Percentiles rank a stretch among this genome's conserved stretches.
Evolutionary conservation across 306 rosid genomes (phyloP).

Genomic region (Vicia faba): DNA sequence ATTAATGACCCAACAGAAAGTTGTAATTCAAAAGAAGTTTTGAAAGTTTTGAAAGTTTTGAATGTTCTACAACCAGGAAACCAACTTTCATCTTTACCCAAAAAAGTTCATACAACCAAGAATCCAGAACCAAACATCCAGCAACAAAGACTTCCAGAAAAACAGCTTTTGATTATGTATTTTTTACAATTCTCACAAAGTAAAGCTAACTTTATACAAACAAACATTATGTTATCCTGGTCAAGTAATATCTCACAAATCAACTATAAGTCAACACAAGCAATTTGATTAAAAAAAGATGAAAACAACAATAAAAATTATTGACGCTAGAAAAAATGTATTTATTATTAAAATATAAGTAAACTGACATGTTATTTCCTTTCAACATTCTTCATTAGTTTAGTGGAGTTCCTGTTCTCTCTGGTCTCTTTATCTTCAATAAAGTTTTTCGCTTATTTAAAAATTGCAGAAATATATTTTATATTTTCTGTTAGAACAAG

Average conservation of each 20-base stretch:
- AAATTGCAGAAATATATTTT: no score
- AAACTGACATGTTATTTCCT: constrained; percentile 5
- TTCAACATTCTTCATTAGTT: constrained; percentile 14
- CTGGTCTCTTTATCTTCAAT: constrained; percentile 29
- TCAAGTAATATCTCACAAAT: constrained; percentile 21
- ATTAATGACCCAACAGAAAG: neutral
- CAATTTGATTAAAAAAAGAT: constrained; percentile 1
- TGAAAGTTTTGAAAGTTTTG: neutral
- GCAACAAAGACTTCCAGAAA: neutral
- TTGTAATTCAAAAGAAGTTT: constrained; percentile 22
- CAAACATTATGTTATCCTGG: constrained; percentile 18
- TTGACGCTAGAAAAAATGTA: constrained; percentile 15
- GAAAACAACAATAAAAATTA: constrained; percentile 4
- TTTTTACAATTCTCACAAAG: constrained; percentile 6
- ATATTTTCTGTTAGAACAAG: no score
- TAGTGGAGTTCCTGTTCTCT: constrained; percentile 28
- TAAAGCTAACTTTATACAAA: constrained; percentile 15
- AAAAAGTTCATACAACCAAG: neutral
- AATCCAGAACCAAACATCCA: constrained; percentile 15
- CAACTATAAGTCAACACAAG: constrained; percentile 17
- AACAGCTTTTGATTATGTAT: neutral
- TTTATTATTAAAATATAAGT: constrained; percentile 11
- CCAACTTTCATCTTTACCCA: neutral
- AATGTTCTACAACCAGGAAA: constrained; percentile 23
- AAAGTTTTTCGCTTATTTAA: constrained; percentile 8